Percentiles rank a stretch among this genome's conserved stretches.
phyloP scores from a whole-genome alignment of 495 filamentous ascomycete genomes.

The Podospora australis region DNA sequence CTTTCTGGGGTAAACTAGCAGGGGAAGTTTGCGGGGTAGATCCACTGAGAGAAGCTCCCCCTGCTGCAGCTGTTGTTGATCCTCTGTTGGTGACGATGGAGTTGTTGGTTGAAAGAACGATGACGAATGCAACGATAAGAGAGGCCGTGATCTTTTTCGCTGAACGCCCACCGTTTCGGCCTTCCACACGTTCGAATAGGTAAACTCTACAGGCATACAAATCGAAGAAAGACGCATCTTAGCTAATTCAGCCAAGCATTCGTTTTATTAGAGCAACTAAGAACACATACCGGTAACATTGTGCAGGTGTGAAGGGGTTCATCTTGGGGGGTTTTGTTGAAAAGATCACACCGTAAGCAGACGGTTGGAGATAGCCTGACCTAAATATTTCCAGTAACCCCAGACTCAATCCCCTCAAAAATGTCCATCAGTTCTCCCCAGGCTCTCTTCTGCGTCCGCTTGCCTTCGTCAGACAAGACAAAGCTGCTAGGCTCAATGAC shows the following conservation, averaged over 20 bases:
- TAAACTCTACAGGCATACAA: too few relatives aligned
- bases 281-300: background rate
- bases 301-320: too few relatives aligned
- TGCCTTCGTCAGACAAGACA: conserved; percentile 23
- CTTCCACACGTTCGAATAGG: too few relatives aligned
- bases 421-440: conserved; percentile 26
- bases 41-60: background rate
- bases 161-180: too few relatives aligned
- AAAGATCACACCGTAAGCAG: background rate
- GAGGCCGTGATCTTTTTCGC: too few relatives aligned
- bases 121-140: too few relatives aligned
- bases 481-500: conserved; percentile 14
- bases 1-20: conserved; percentile 5
- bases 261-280: too few relatives aligned
- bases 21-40: conserved; percentile 13
- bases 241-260: too few relatives aligned
- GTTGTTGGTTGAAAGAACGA: too few relatives aligned
- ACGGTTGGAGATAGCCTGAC: background rate
- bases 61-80: background rate
- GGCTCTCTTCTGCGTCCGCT: conserved; percentile 20
- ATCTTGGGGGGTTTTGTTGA: too few relatives aligned
- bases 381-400: conserved; percentile 20
- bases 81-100: too few relatives aligned
- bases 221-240: too few relatives aligned
- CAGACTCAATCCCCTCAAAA: conserved; percentile 26